Evolutionary conservation across 164 flowering plant genomes (phyloP).

Genomic region (Berberis vulgaris): DNA sequence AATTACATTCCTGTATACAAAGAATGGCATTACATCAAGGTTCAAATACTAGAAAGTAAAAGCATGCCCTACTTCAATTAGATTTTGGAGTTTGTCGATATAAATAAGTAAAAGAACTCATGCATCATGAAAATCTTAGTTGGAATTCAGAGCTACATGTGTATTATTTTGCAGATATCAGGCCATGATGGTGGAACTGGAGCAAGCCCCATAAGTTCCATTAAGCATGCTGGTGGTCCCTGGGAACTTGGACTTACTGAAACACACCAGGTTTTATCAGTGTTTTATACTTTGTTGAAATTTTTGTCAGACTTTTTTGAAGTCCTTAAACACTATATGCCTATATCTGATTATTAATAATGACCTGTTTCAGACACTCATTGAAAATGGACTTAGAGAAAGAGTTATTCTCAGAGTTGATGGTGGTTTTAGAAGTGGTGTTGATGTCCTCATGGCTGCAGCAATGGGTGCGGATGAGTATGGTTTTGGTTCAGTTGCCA

Average conservation of each 20-base stretch:
- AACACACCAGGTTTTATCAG: conserved; percentile 74
- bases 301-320: neutral
- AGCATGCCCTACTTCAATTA: no score
- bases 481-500: conserved; percentile 98
- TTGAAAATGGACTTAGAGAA: conserved; percentile 93
- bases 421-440: conserved; percentile 96
- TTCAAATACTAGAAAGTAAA: no score
- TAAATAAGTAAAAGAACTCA: no score
- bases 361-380: conserved; percentile 57
- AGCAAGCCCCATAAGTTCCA: conserved; percentile 60
- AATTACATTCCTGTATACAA: no score
- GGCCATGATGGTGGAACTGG: conserved; percentile 99
- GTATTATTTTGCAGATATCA: conserved; percentile 59
- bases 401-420: conserved; percentile 93
- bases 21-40: no score
- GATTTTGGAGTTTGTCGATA: no score
- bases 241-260: conserved; percentile 99
- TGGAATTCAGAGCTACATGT: no score
- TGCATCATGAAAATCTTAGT: no score
- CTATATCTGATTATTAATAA: conserved; percentile 1
- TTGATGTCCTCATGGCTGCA: conserved; percentile 97
- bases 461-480: conserved; percentile 98
- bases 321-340: neutral
- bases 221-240: conserved; percentile 97
- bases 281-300: neutral